A percentile compares a stretch with the other conserved stretches of the same genome.
These are phyloP conservation scores for Suillus lakei DNA, from an alignment of 768 basidiomycete genomes.

Conservation along the genomic window DNA sequence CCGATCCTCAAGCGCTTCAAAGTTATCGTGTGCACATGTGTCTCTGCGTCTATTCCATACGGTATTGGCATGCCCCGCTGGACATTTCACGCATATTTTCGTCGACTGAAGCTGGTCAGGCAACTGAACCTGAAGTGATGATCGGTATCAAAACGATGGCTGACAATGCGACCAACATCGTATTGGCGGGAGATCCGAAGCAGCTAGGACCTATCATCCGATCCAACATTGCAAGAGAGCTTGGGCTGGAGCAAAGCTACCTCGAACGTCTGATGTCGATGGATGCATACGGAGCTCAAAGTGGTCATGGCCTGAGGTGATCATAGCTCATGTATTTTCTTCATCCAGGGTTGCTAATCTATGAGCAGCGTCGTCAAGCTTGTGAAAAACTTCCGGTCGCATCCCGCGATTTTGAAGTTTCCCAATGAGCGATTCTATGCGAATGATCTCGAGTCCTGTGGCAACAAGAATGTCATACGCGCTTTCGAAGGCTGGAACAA, in stretches of 20 bases:
- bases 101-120: slow-evolving; percentile 77
- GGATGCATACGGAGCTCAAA: slow-evolving; percentile 44
- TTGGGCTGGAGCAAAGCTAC: slow-evolving; percentile 65
- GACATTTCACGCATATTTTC: slow-evolving; percentile 72
- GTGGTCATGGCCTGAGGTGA: slow-evolving; percentile 43
- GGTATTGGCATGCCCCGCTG: slow-evolving; percentile 61
- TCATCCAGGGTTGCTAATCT: slow-evolving; percentile 6
- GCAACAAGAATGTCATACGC: slow-evolving; percentile 34
- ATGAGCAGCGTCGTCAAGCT: slow-evolving; percentile 61
- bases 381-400: slow-evolving; percentile 68
- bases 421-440: slow-evolving; percentile 66
- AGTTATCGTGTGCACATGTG: slow-evolving; percentile 68
- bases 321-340: slow-evolving; percentile 17
- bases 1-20: slow-evolving; percentile 46
- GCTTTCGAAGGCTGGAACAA: slow-evolving; percentile 29
- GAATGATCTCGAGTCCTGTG: slow-evolving; percentile 54
- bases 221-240: slow-evolving; percentile 55
- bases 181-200: slow-evolving; percentile 73
- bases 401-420: slow-evolving; percentile 60
- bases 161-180: slow-evolving; percentile 53
- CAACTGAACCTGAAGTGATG: slow-evolving; percentile 70
- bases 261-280: slow-evolving; percentile 61
- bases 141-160: slow-evolving; percentile 66
- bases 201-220: slow-evolving; percentile 74
- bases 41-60: slow-evolving; percentile 59